Percentiles rank a stretch among this genome's conserved stretches.
phyloP scores from a whole-genome alignment of 257 asterid species.

The Ilex aquifolium region DNA sequence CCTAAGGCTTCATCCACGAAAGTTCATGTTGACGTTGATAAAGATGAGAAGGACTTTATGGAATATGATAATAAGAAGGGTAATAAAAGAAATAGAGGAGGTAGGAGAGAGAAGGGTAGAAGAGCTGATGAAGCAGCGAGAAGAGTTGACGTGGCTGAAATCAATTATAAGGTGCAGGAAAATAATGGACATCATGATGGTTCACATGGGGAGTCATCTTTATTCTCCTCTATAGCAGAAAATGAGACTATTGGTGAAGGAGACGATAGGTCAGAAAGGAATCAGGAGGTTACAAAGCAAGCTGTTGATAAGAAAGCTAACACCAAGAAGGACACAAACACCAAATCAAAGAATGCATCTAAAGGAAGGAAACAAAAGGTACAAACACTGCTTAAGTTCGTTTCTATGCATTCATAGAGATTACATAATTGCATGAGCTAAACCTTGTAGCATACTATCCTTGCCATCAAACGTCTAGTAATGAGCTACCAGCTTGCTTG shows the following conservation, averaged over 20 bases:
- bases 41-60: constrained; percentile 72
- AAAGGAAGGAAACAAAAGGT: constrained; percentile 89
- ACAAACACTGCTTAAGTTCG: neutral
- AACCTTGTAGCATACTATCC: no score
- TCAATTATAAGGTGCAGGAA: constrained; percentile 21
- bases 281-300: constrained; percentile 30
- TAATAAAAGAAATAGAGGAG: constrained; percentile 59
- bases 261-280: constrained; percentile 33
- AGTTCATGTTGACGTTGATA: constrained; percentile 28
- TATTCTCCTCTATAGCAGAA: constrained; percentile 36
- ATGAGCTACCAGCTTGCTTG: no score
- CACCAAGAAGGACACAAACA: constrained; percentile 45
- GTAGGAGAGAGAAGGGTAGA: constrained; percentile 55
- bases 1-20: constrained; percentile 30
- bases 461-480: no score
- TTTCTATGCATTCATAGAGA: neutral
- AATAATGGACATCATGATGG: constrained; percentile 30
- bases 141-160: constrained; percentile 22
- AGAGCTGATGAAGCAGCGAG: constrained; percentile 33
- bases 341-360: constrained; percentile 43
- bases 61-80: constrained; percentile 61
- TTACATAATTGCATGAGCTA: no score
- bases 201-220: constrained; percentile 26
- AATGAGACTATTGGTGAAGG: constrained; percentile 23
- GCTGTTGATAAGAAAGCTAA: constrained; percentile 36